Conservation (phyloP, 805 yeast species). For the Yarrowia sp. region DNA sequence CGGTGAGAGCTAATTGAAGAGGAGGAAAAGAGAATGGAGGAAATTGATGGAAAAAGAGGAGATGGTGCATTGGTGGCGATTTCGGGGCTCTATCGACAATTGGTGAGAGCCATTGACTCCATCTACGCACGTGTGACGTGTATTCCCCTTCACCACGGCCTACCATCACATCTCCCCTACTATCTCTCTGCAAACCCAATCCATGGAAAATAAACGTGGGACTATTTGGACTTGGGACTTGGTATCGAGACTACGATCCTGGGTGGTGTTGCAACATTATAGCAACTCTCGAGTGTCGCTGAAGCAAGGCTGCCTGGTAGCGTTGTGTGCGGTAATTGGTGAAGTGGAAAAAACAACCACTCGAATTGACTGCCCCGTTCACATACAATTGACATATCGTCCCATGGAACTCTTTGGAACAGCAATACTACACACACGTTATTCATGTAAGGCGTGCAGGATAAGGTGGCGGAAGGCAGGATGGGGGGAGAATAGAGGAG, state of each 20-base stretch:
- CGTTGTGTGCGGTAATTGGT: background rate
- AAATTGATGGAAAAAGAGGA: background rate
- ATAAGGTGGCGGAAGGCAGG: conserved; percentile 21
- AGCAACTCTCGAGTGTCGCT: background rate
- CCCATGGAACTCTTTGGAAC: conserved; percentile 19
- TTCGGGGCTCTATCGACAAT: background rate
- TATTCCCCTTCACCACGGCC: background rate
- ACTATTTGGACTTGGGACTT: conserved; percentile 34
- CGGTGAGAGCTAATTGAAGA: background rate
- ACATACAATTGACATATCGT: background rate
- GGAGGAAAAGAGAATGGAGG: background rate
- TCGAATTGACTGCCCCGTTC: no score
- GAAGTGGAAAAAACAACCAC: background rate
- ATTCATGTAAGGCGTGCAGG: conserved; percentile 29
- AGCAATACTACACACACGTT: conserved; percentile 10
- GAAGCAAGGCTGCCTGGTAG: background rate
- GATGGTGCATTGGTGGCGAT: background rate
- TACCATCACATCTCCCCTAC: no score
- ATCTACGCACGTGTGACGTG: background rate
- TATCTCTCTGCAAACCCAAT: conserved; percentile 11
- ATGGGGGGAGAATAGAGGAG: no score
- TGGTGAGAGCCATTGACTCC: background rate
- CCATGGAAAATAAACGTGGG: conserved; percentile 29
- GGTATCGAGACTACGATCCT: background rate
- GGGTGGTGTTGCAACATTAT: background rate